Conservation (phyloP, 257 asterid species). For the Ligustrum vulgare region DNA sequence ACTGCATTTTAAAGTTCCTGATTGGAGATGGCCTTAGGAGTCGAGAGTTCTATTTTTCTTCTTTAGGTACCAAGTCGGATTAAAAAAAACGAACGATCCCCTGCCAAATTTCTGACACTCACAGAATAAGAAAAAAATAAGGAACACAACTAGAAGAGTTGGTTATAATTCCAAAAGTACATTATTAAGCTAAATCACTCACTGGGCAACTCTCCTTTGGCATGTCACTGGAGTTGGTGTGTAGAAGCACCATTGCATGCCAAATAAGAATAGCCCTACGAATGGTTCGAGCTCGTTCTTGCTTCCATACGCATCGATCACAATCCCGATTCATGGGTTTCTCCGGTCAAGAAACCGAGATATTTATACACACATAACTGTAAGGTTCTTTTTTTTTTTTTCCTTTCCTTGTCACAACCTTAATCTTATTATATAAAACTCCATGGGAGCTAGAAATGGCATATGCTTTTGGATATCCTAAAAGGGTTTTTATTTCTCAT, state of each 20-base stretch:
- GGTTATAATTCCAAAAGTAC: background rate
- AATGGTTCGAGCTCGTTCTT: slow-evolving; percentile 1
- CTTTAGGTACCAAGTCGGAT: too few relatives aligned
- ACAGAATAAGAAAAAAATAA: too few relatives aligned
- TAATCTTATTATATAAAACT: background rate
- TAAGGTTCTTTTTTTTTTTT: too few relatives aligned
- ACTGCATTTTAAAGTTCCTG: too few relatives aligned
- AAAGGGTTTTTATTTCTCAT: background rate
- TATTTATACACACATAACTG: background rate
- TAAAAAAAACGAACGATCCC: too few relatives aligned
- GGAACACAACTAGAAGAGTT: background rate
- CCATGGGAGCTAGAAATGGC: slow-evolving; percentile 3
- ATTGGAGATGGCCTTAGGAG: too few relatives aligned
- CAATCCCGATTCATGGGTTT: background rate
- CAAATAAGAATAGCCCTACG: slow-evolving; percentile 15
- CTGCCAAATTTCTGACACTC: too few relatives aligned
- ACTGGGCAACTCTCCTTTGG: slow-evolving; percentile 28
- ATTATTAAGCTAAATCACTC: slow-evolving; percentile 14
- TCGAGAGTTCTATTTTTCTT: too few relatives aligned
- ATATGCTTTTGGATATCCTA: slow-evolving; percentile 23
- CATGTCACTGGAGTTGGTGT: background rate
- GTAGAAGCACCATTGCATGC: background rate
- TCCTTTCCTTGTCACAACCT: too few relatives aligned
- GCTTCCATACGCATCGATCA: background rate
- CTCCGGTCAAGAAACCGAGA: background rate